Conservation (phyloP, 805 yeast genomes). For the Sugiyamaella qingdaonensis region DNA sequence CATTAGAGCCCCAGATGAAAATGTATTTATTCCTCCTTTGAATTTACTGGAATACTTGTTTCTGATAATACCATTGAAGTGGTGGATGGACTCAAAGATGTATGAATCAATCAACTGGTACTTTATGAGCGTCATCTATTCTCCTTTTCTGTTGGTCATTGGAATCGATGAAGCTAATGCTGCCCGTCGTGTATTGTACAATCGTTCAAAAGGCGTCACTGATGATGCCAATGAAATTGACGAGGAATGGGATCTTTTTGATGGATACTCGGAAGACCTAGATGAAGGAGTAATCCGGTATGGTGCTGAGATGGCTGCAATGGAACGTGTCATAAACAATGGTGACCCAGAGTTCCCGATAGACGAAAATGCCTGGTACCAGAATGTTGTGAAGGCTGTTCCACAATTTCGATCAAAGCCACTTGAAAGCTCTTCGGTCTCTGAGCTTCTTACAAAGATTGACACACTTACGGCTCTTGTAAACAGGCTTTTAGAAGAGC, state of each 20-base stretch:
- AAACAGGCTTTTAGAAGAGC: constrained; percentile 9
- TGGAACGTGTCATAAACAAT: constrained; percentile 59
- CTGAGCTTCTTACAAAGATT: constrained; percentile 21
- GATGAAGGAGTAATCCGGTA: constrained; percentile 38
- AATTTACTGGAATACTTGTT: constrained; percentile 64
- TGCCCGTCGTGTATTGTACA: constrained; percentile 69
- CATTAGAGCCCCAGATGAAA: constrained; percentile 83
- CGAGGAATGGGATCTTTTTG: constrained; percentile 78
- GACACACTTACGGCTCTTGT: constrained; percentile 19
- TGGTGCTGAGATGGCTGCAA: constrained; percentile 29
- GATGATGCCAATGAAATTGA: constrained; percentile 80
- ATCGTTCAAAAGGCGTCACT: constrained; percentile 55
- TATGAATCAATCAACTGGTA: constrained; percentile 45
- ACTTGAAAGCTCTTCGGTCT: constrained; percentile 19
- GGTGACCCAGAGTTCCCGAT: constrained; percentile 65
- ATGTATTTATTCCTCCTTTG: constrained; percentile 81
- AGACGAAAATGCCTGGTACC: constrained; percentile 46
- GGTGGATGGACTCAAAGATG: constrained; percentile 33
- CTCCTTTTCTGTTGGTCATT: constrained; percentile 60
- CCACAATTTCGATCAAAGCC: constrained; percentile 46
- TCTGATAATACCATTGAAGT: constrained; percentile 42
- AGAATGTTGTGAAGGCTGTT: constrained; percentile 44
- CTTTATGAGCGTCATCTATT: constrained; percentile 61
- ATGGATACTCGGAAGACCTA: constrained; percentile 53
- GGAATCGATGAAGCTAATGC: constrained; percentile 60